Evolutionary conservation across 2,329 filamentous ascomycete genomes (phyloP).

Genomic region (Venturia carpophila): DNA sequence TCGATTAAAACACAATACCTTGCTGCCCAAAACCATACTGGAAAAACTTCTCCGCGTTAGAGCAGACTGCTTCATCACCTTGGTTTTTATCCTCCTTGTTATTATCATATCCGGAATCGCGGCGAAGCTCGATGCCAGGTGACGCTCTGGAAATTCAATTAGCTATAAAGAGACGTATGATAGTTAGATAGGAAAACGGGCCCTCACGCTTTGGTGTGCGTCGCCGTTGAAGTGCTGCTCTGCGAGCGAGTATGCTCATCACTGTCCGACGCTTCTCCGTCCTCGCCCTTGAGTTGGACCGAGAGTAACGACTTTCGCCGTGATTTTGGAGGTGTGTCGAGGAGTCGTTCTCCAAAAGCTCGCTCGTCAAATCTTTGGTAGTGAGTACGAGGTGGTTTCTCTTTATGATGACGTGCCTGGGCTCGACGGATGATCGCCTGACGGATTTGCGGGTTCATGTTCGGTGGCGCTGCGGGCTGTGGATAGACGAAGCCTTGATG

Average conservation of each 20-base stretch:
- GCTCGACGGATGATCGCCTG: neutral
- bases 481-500: neutral
- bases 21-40: constrained; percentile 2
- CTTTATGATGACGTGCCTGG: neutral
- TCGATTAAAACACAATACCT: neutral
- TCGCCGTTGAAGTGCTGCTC: neutral
- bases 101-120: neutral
- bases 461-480: neutral
- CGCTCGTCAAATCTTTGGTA: neutral
- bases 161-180: neutral
- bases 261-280: neutral
- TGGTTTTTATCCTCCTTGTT: neutral
- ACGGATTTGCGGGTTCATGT: neutral
- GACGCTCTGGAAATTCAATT: neutral
- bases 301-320: neutral
- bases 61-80: neutral
- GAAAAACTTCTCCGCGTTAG: neutral
- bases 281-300: neutral
- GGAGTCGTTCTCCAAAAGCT: neutral
- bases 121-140: neutral
- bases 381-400: neutral
- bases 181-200: neutral
- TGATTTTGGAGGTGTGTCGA: neutral
- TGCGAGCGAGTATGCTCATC: neutral
- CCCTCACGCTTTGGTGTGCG: neutral